phyloP scores from a whole-genome alignment of 2,329 filamentous ascomycete genomes.

The Rhynchosporium agropyri region DNA sequence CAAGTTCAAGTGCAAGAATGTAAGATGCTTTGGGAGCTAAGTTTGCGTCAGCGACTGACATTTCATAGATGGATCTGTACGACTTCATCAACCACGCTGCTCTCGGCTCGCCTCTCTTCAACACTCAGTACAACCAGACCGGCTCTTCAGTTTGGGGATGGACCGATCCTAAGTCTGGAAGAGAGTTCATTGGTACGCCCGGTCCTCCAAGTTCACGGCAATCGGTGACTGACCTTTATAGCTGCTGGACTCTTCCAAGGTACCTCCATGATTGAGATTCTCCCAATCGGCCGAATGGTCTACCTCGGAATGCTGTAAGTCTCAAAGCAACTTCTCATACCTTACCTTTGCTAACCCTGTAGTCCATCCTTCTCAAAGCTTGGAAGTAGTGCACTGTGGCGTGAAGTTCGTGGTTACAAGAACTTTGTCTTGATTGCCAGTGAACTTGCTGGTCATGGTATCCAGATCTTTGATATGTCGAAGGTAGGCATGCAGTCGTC shows the following conservation, averaged over 20 bases:
- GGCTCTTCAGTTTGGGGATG: constrained; percentile 44
- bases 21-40: constrained; percentile 19
- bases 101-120: constrained; percentile 19
- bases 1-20: constrained; percentile 52
- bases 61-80: constrained; percentile 52
- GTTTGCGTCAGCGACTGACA: not conserved
- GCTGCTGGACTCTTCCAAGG: constrained; percentile 16
- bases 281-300: constrained; percentile 47
- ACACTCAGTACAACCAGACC: constrained; percentile 15
- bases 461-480: constrained; percentile 59
- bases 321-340: constrained; percentile 46
- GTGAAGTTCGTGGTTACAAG: constrained; percentile 45
- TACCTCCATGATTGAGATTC: constrained; percentile 50
- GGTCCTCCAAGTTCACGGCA: no score
- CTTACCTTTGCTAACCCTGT: constrained; percentile 25
- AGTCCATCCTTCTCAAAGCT: constrained; percentile 5
- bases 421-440: constrained; percentile 46
- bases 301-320: constrained; percentile 45
- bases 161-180: constrained; percentile 49
- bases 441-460: constrained; percentile 51
- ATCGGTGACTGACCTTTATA: not conserved
- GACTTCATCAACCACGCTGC: constrained; percentile 57
- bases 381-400: constrained; percentile 35
- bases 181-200: constrained; percentile 48
- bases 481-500: constrained; percentile 32